A percentile compares a stretch with the other conserved stretches of the same genome.
These are phyloP conservation scores for Russula dissimulans DNA, from an alignment of 768 basidiomycete genomes.

Conservation along the genomic window DNA sequence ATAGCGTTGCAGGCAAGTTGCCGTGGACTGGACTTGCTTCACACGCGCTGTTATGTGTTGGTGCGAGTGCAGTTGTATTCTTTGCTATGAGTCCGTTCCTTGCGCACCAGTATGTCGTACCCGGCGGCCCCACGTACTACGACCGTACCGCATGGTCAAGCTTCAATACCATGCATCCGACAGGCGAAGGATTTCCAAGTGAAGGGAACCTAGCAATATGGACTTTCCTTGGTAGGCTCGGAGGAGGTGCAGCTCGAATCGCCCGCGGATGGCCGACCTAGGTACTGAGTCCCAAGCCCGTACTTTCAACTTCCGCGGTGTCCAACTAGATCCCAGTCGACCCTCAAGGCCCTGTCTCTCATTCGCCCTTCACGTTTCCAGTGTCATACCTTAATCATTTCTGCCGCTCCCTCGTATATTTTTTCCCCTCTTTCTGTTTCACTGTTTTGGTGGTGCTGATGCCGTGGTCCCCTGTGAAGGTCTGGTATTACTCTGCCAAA, in stretches of 20 bases:
- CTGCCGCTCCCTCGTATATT: no score
- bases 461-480: no score
- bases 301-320: not conserved
- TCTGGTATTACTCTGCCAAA: no score
- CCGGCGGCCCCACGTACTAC: constrained; percentile 63
- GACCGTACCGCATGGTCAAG: constrained; percentile 73
- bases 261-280: constrained; percentile 74
- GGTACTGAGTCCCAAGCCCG: not conserved
- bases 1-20: constrained; percentile 26
- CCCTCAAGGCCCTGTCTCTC: no score
- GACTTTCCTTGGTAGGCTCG: constrained; percentile 61
- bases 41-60: constrained; percentile 37
- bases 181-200: constrained; percentile 56
- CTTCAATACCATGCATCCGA: constrained; percentile 63
- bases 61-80: constrained; percentile 53
- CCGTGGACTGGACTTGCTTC: constrained; percentile 11
- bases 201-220: constrained; percentile 57
- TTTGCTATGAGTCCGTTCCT: constrained; percentile 52
- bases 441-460: no score
- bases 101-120: constrained; percentile 45
- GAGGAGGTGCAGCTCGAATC: constrained; percentile 66
- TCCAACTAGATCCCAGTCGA: not conserved
- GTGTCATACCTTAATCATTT: not conserved
- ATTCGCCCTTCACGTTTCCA: not conserved
- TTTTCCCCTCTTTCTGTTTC: no score